Conservation (phyloP, 1,284 basidiomycete species). For the Fistulina hepatica region DNA sequence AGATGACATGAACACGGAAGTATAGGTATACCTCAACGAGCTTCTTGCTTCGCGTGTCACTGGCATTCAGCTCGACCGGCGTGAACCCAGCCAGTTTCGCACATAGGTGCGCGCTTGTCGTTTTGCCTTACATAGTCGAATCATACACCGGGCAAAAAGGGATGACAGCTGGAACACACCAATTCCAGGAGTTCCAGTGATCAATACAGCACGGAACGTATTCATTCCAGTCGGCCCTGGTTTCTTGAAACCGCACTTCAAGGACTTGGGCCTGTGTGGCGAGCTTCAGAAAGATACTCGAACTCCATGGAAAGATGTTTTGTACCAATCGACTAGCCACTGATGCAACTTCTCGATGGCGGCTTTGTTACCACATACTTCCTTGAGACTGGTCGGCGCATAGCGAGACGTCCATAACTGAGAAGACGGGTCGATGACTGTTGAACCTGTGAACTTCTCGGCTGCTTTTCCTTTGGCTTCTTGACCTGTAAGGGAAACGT, state of each 20-base stretch:
- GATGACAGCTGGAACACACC: too few relatives aligned
- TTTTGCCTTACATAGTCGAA: too few relatives aligned
- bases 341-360: slow-evolving; percentile 78
- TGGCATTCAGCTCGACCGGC: slow-evolving; percentile 93
- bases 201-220: slow-evolving; percentile 76
- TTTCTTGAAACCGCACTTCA: slow-evolving; percentile 80
- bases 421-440: slow-evolving; percentile 32
- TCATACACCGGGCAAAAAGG: too few relatives aligned
- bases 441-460: slow-evolving; percentile 15
- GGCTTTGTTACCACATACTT: slow-evolving; percentile 92
- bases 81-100: slow-evolving; percentile 84
- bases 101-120: slow-evolving; percentile 88
- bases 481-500: neutral
- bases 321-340: slow-evolving; percentile 85
- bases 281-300: neutral
- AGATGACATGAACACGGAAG: neutral
- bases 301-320: slow-evolving; percentile 5
- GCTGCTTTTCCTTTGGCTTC: neutral
- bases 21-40: slow-evolving; percentile 83
- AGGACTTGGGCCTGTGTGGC: slow-evolving; percentile 56
- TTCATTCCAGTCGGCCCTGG: slow-evolving; percentile 89
- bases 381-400: slow-evolving; percentile 78
- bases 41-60: slow-evolving; percentile 93
- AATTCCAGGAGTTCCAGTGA: slow-evolving; percentile 92
- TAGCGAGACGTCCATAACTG: slow-evolving; percentile 97